phyloP scores from a whole-genome alignment of 75 land plant species.

The Sequoia sempervirens region DNA sequence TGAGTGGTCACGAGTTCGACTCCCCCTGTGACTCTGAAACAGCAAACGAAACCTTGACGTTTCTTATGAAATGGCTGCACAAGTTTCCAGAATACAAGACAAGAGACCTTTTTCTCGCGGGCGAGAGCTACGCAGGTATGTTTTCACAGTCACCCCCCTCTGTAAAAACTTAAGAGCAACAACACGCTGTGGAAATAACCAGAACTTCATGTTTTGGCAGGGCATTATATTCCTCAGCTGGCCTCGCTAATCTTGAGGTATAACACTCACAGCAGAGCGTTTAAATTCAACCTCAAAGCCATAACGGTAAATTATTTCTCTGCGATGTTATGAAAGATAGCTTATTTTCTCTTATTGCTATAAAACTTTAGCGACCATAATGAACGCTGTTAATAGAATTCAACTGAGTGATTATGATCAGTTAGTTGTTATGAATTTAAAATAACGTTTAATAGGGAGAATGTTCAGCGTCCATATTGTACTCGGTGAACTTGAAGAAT shows the following conservation, averaged over 20 bases:
- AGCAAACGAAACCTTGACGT: constrained; percentile 33
- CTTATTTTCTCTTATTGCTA: too few species aligned
- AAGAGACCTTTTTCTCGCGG: constrained; percentile 24
- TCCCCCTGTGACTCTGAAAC: neutral
- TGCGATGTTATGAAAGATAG: neutral
- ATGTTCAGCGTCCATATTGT: too few species aligned
- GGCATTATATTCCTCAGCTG: constrained; percentile 27
- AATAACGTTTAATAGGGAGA: too few species aligned
- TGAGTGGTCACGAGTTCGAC: neutral
- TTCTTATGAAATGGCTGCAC: constrained; percentile 37
- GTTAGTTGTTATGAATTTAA: too few species aligned
- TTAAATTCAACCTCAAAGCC: constrained; percentile 17
- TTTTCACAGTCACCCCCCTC: neutral
- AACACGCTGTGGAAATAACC: neutral
- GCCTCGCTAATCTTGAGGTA: constrained; percentile 14
- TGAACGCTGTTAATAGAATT: too few species aligned
- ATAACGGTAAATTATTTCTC: constrained; percentile 16
- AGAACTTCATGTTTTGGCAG: constrained; percentile 5
- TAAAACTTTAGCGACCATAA: too few species aligned
- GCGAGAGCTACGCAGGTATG: constrained; percentile 56
- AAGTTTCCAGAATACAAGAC: constrained; percentile 32
- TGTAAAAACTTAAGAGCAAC: neutral
- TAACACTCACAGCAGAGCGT: constrained; percentile 1
- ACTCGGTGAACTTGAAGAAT: too few species aligned
- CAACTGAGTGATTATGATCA: too few species aligned